Percentiles rank a stretch among this genome's conserved stretches.
Evolutionary conservation across 78 protist genomes (phyloP).

Genomic region (Creolimax fragrantissima): DNA sequence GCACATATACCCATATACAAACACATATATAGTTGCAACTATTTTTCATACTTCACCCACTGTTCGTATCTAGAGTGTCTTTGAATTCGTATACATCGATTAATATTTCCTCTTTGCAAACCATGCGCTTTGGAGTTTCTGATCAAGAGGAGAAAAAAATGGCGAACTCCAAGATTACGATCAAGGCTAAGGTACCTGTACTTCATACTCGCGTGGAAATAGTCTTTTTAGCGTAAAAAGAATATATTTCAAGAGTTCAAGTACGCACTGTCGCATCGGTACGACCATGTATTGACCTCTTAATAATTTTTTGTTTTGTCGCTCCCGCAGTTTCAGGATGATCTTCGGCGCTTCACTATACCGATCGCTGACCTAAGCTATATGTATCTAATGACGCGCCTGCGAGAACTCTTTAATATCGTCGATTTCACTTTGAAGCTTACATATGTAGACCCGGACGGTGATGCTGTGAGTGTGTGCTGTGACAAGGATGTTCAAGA

Average conservation of each 20-base stretch:
- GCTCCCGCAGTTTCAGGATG: not conserved
- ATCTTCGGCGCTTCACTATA: not conserved
- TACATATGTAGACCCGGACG: not conserved
- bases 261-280: not conserved
- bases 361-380: not conserved
- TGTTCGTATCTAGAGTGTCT: no score
- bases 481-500: not conserved
- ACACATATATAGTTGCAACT: no score
- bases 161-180: not conserved
- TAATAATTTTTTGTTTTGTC: not conserved
- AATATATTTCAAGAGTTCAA: not conserved
- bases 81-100: no score
- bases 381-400: not conserved
- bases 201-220: not conserved
- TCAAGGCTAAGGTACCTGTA: not conserved
- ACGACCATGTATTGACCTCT: not conserved
- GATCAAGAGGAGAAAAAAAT: not conserved
- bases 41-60: no score
- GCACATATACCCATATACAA: no score
- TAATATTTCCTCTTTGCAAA: no score
- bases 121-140: not conserved
- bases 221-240: not conserved
- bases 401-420: not conserved
- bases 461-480: not conserved
- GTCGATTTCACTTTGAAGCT: not conserved